Evolutionary conservation across 2,329 filamentous ascomycete species (phyloP).

Genomic region (Diaporthe citri): DNA sequence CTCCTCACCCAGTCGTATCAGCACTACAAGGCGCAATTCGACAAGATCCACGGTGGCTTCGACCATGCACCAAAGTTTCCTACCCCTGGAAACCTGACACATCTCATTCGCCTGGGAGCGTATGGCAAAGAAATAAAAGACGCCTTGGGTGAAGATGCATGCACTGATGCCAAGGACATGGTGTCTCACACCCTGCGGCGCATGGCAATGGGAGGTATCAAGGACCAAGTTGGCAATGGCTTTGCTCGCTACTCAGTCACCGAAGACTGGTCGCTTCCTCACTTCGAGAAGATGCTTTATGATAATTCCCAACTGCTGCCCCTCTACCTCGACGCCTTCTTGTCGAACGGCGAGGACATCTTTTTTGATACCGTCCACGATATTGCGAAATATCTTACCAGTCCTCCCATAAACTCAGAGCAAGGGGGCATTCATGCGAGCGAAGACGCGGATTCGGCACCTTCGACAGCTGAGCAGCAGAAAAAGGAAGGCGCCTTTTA

Average conservation of each 20-base stretch:
- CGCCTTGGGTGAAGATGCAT: conserved; percentile 73
- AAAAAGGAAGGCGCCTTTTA: conserved; percentile 91
- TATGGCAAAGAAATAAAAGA: conserved; percentile 66
- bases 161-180: conserved; percentile 78
- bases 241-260: conserved; percentile 84
- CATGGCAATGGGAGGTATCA: conserved; percentile 68
- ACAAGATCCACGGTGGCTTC: conserved; percentile 81
- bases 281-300: conserved; percentile 94
- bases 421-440: conserved; percentile 84
- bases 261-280: conserved; percentile 87
- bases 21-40: conserved; percentile 81
- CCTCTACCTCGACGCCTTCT: conserved; percentile 85
- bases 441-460: conserved; percentile 86
- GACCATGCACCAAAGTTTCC: conserved; percentile 86
- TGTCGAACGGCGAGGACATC: conserved; percentile 64
- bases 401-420: conserved; percentile 72
- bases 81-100: conserved; percentile 83
- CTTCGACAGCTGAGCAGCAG: conserved; percentile 75
- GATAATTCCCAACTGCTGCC: conserved; percentile 87
- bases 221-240: conserved; percentile 64
- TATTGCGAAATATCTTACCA: conserved; percentile 74
- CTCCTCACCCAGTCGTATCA: conserved; percentile 86
- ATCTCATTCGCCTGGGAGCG: conserved; percentile 78
- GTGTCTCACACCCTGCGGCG: conserved; percentile 80
- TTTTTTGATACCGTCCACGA: conserved; percentile 70